Percentiles rank a stretch among this genome's conserved stretches.
These are phyloP conservation scores for Theobroma cacao DNA, from an alignment of 345 rosid species.

Conservation along the genomic window DNA sequence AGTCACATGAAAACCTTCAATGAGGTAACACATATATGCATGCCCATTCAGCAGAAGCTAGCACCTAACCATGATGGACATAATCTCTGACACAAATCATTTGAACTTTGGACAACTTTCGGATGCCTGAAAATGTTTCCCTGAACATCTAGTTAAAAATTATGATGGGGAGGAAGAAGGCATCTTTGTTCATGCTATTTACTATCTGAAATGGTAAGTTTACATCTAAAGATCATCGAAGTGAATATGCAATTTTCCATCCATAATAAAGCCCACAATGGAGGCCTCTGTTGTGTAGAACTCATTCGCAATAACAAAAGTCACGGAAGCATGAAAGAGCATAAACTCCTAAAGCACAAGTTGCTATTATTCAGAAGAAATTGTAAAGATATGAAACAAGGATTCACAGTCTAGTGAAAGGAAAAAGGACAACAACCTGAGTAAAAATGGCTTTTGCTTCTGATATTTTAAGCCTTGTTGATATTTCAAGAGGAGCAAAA, in stretches of 20 bases:
- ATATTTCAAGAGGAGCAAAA: slow-evolving; percentile 80
- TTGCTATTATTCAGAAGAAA: not conserved
- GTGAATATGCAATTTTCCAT: not conserved
- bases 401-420: not conserved
- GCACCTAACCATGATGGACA: not conserved
- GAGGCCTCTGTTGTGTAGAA: not conserved
- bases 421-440: slow-evolving; percentile 49
- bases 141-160: not conserved
- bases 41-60: not conserved
- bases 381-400: not conserved
- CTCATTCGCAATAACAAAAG: not conserved
- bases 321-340: not conserved
- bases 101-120: not conserved
- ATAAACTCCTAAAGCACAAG: not conserved
- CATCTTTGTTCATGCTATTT: not conserved
- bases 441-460: slow-evolving; percentile 86
- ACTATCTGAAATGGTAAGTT: not conserved
- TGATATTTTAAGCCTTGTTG: slow-evolving; percentile 85
- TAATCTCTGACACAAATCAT: not conserved
- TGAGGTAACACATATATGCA: not conserved
- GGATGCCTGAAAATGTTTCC: not conserved
- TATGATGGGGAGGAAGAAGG: not conserved
- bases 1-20: not conserved
- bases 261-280: not conserved
- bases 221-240: not conserved